These are phyloP conservation scores for Penicillium griseofulvum DNA, from an alignment of 2,329 filamentous ascomycete genomes.

Conservation along the genomic window DNA sequence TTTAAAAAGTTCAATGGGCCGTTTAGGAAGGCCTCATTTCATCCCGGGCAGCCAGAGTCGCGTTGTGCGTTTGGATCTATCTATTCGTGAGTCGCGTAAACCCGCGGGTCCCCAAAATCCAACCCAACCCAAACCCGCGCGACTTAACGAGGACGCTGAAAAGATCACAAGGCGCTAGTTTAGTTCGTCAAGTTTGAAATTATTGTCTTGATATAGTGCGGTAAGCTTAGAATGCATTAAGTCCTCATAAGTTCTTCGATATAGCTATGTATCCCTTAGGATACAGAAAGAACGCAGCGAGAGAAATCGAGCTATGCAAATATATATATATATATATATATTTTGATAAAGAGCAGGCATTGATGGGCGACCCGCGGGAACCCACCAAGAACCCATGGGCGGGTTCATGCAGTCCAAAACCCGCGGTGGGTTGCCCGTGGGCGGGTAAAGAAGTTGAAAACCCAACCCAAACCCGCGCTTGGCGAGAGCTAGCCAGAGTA, in stretches of 20 bases:
- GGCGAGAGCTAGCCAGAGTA: too few relatives aligned
- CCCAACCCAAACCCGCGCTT: too few relatives aligned
- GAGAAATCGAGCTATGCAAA: neutral
- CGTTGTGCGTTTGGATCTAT: neutral
- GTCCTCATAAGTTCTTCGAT: too few relatives aligned
- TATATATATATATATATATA: too few relatives aligned
- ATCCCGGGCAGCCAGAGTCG: neutral
- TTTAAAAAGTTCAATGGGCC: too few relatives aligned
- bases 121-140: neutral
- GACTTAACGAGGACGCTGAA: neutral
- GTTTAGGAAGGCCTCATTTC: too few relatives aligned
- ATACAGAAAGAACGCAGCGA: too few relatives aligned
- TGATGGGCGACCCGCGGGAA: conserved; percentile 7
- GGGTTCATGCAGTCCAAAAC: conserved; percentile 5
- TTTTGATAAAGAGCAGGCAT: too few relatives aligned
- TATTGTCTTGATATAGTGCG: too few relatives aligned
- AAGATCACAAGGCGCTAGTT: neutral
- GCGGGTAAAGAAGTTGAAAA: too few relatives aligned
- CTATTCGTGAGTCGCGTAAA: neutral
- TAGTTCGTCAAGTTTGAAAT: neutral
- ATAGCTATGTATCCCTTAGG: too few relatives aligned
- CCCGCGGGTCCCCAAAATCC: neutral
- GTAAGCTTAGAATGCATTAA: too few relatives aligned
- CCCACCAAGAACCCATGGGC: conserved; percentile 10
- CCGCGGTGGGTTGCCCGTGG: neutral